A percentile compares a stretch with the other conserved stretches of the same genome.
Evolutionary conservation across 78 protist genomes (phyloP).

Genomic region (Dictyostelium capitatum): DNA sequence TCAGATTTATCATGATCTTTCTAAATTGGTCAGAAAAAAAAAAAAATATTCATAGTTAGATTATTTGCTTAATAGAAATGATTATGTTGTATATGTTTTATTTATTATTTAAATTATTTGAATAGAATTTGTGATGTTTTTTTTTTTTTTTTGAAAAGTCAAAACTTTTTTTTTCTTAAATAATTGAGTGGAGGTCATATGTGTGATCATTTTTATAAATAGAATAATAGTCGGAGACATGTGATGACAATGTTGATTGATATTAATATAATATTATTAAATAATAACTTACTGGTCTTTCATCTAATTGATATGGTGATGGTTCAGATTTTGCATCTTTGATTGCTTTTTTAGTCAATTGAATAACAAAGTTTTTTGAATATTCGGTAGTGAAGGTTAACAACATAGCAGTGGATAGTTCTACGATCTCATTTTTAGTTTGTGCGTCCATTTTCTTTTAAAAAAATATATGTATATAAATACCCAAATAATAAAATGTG

Average conservation of each 20-base stretch:
- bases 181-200: no score
- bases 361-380: slow-evolving; percentile 8
- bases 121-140: no score
- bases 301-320: slow-evolving; percentile 3
- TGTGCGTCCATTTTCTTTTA: slow-evolving; percentile 32
- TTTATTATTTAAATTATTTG: no score
- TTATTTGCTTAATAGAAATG: no score
- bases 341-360: background rate
- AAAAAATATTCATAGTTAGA: background rate
- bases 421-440: slow-evolving; percentile 40
- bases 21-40: background rate
- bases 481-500: no score
- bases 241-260: background rate
- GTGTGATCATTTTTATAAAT: no score
- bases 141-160: no score
- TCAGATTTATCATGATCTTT: background rate
- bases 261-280: background rate
- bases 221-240: no score
- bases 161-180: no score
- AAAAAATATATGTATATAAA: no score
- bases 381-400: slow-evolving; percentile 39
- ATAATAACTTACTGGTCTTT: background rate
- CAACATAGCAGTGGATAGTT: background rate
- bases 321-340: slow-evolving; percentile 39
- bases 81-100: no score